Conservation (phyloP, 164 flowering plant species). For the Tinospora cordifolia region DNA sequence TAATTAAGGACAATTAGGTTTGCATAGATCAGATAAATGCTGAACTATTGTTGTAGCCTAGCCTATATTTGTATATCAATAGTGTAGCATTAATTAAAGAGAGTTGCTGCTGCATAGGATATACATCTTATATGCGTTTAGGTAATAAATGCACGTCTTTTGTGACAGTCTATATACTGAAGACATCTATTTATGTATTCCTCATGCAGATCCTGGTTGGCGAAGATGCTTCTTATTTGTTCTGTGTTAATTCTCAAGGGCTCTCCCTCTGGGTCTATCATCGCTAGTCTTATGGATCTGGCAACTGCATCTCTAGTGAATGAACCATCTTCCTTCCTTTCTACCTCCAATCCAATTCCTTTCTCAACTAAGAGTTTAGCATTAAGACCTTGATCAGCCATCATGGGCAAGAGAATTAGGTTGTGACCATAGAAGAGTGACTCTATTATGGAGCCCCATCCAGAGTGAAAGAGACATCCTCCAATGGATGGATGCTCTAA, state of each 20-base stretch:
- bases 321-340: slow-evolving; percentile 34
- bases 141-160: slow-evolving; percentile 1
- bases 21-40: not conserved
- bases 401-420: slow-evolving; percentile 18
- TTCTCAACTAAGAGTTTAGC: slow-evolving; percentile 34
- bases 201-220: slow-evolving; percentile 20
- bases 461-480: slow-evolving; percentile 33
- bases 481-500: slow-evolving; percentile 33
- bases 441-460: slow-evolving; percentile 34
- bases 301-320: slow-evolving; percentile 26
- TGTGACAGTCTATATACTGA: slow-evolving; percentile 13
- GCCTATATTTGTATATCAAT: too few species aligned
- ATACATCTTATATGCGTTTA: not conserved
- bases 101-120: not conserved
- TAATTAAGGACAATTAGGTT: not conserved
- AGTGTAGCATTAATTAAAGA: not conserved
- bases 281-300: slow-evolving; percentile 25
- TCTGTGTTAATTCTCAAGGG: slow-evolving; percentile 8
- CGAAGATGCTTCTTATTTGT: slow-evolving; percentile 12
- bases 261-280: slow-evolving; percentile 30
- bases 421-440: slow-evolving; percentile 23
- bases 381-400: slow-evolving; percentile 23
- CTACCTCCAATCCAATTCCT: slow-evolving; percentile 31
- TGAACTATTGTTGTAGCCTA: too few species aligned
- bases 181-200: slow-evolving; percentile 22